A percentile compares a stretch with the other conserved stretches of the same genome.
Evolutionary conservation across 2,329 filamentous ascomycete genomes (phyloP).

Genomic region (Exserohilum turcica): DNA sequence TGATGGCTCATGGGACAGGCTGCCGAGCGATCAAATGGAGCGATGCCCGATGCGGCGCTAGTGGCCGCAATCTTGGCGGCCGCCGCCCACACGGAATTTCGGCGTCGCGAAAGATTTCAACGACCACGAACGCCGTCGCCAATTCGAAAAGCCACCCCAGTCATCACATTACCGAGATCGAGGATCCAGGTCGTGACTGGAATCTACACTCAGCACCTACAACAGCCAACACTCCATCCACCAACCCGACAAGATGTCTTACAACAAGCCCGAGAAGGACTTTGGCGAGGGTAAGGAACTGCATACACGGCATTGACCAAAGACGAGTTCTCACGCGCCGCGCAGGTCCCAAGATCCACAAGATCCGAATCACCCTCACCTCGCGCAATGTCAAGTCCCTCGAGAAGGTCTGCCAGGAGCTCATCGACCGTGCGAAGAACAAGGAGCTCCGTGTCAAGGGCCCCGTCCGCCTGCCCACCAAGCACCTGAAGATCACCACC

Average conservation of each 20-base stretch:
- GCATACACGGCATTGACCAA: not conserved
- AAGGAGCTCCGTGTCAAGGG: slow-evolving; percentile 99
- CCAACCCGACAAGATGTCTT: slow-evolving; percentile 41
- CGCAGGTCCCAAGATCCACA: slow-evolving; percentile 10
- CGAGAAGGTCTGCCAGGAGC: slow-evolving; percentile 89
- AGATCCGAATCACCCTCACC: slow-evolving; percentile 95
- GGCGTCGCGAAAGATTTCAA: slow-evolving; percentile 17
- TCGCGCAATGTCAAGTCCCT: slow-evolving; percentile 91
- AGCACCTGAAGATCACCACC: slow-evolving; percentile 95
- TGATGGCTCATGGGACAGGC: slow-evolving; percentile 31
- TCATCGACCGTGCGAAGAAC: slow-evolving; percentile 96
- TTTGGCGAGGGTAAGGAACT: slow-evolving; percentile 71
- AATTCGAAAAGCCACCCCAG: slow-evolving; percentile 45
- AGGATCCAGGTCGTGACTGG: slow-evolving; percentile 56
- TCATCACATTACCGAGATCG: slow-evolving; percentile 61
- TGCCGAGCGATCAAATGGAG: slow-evolving; percentile 6
- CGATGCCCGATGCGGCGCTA: slow-evolving; percentile 39
- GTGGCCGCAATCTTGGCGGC: slow-evolving; percentile 30
- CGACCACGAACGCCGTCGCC: slow-evolving; percentile 38
- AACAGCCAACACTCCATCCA: slow-evolving; percentile 23
- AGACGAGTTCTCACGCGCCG: not conserved
- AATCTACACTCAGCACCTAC: slow-evolving; percentile 29
- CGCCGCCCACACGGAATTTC: slow-evolving; percentile 22
- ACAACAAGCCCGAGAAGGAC: slow-evolving; percentile 87
- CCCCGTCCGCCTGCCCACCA: slow-evolving; percentile 95